Evolutionary conservation across 306 rosid species (phyloP), one percentile per base, ranked within the genome.

Genomic region (Cucurbita argyrosperma): DNA sequence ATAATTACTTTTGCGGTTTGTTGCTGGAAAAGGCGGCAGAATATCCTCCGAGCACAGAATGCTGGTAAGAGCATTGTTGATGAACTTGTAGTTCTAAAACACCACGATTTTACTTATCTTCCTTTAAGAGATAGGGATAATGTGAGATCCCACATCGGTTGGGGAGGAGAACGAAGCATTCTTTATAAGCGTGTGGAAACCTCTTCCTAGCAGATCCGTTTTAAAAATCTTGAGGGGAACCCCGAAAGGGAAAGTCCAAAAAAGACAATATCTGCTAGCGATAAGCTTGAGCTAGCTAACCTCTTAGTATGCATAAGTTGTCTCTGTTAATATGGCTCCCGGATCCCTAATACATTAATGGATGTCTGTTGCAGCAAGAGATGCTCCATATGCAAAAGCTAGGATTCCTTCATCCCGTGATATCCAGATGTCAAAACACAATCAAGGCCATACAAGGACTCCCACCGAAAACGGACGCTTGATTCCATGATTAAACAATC

Each of bases 361-460:
- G 47, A 62, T 69, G 23, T 26, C 14, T 57, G 8, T 74, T 83
- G 88, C 84, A 95, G 97, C 90, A 67, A 86, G 99, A 84, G 97
- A 88, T 47, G 96, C 99, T 70, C 99, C 99, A 40, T 91, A 91
- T 76, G 97, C 96, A 52, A 89, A 95, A 74, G 83, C 87, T 50
- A 85, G 99, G 83, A 95, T 97, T 54, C 88, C 91, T 15, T 82
- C 82, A 71, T 88, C 97, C 55, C 97, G 96, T 57, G 92, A 95
- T 79, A 84, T 95, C 76, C 99, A 95, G 80, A 81, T 91, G 92
- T 62, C 85, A 38, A 84, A 85, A 89, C 97, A 90, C 38, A 85
- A 81, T 78, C 83, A 84, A 67, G 90, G 81, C 66, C 81, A 89
- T 80, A 54, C 96, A 61, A 90, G 86, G 61, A 86, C 88, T 1